Conservation (phyloP, 768 basidiomycete genomes). For the Steccherinum ochraceum region DNA sequence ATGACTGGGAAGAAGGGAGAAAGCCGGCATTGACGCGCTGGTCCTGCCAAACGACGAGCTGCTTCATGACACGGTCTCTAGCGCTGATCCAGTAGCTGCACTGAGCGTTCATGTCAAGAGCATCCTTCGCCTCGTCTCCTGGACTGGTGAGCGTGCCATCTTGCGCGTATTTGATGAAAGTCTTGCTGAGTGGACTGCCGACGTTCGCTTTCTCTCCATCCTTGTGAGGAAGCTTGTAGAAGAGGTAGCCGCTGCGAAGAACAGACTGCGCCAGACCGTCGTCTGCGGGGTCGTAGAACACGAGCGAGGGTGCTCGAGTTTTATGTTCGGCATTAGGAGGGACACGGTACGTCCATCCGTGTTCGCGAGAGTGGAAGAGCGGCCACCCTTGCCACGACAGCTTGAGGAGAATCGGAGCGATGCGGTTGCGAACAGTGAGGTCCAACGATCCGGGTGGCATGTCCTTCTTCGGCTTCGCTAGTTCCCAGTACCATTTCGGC, state of each 20-base stretch:
- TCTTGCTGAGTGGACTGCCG: conserved; percentile 86
- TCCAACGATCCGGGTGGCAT: conserved; percentile 69
- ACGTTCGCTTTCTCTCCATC: conserved; percentile 94
- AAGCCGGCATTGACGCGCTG: conserved; percentile 48
- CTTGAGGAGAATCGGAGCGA: conserved; percentile 79
- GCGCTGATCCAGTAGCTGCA: conserved; percentile 99
- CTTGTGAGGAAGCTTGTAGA: conserved; percentile 94
- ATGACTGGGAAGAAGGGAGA: neutral
- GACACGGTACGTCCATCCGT: conserved; percentile 91
- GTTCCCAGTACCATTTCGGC: conserved; percentile 98
- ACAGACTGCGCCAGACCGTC: conserved; percentile 41
- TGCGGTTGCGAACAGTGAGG: conserved; percentile 75
- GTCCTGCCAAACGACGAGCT: conserved; percentile 86
- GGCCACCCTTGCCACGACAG: conserved; percentile 88
- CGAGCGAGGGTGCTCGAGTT: conserved; percentile 28
- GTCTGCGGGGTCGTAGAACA: conserved; percentile 60
- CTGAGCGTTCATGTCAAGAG: conserved; percentile 86
- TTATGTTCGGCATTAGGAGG: conserved; percentile 35
- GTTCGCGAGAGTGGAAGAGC: conserved; percentile 75
- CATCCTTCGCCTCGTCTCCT: conserved; percentile 72
- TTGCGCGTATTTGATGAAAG: conserved; percentile 82
- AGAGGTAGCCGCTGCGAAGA: conserved; percentile 47
- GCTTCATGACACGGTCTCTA: conserved; percentile 84
- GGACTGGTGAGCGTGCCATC: conserved; percentile 84
- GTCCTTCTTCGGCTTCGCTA: conserved; percentile 66